These are phyloP conservation scores for Carex myosuroides DNA, from an alignment of 176 grass and related monocot genomes.

Conservation along the genomic window DNA sequence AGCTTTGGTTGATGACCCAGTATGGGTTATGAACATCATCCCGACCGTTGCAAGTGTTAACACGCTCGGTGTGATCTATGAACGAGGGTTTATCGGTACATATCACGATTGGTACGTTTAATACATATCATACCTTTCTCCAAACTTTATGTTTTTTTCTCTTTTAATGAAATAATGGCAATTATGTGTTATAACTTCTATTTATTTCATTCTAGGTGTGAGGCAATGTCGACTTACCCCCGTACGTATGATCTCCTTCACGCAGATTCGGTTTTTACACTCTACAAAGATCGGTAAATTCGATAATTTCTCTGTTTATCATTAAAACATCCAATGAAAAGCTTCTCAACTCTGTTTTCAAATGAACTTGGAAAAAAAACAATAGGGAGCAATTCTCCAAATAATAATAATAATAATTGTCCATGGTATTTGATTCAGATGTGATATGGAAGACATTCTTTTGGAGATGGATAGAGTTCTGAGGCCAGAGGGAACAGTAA, in stretches of 20 bases:
- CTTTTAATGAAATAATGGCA: background rate
- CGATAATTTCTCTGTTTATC: background rate
- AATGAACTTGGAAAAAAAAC: too few relatives aligned
- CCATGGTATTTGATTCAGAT: slow-evolving; percentile 20
- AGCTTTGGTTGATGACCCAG: slow-evolving; percentile 31
- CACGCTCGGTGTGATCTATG: slow-evolving; percentile 42
- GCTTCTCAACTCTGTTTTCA: too few relatives aligned
- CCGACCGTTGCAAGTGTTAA: slow-evolving; percentile 19
- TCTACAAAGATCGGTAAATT: slow-evolving; percentile 49
- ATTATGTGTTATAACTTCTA: background rate
- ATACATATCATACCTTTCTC: too few relatives aligned
- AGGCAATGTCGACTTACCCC: slow-evolving; percentile 50
- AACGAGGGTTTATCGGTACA: slow-evolving; percentile 46
- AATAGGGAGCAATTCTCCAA: background rate
- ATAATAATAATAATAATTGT: background rate
- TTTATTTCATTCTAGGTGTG: slow-evolving; percentile 32
- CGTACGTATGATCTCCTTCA: slow-evolving; percentile 55
- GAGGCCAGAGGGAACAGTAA: slow-evolving; percentile 38
- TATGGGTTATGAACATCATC: slow-evolving; percentile 59
- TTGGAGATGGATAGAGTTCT: slow-evolving; percentile 58
- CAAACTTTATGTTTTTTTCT: too few relatives aligned
- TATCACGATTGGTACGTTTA: slow-evolving; percentile 52
- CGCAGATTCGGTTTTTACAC: slow-evolving; percentile 33
- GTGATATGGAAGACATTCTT: slow-evolving; percentile 38
- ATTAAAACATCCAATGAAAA: background rate